Percentiles rank a stretch among this genome's conserved stretches.
Conservation (phyloP, 2,329 filamentous ascomycete genomes). For the Curvularia lunata region DNA sequence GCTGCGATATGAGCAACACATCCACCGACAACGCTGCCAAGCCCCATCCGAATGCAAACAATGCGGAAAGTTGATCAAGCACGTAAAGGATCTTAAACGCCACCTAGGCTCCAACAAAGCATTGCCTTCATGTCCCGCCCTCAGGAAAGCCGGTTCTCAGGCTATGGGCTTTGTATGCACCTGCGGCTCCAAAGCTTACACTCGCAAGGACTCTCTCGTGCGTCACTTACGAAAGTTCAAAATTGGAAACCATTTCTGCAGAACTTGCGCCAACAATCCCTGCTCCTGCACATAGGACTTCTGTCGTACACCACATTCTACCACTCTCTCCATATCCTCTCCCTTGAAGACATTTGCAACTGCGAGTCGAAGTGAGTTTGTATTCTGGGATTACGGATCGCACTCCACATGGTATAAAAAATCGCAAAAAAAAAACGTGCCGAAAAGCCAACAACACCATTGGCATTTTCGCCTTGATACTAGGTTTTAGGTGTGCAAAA, state of each 20-base stretch:
- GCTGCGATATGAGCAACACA: background rate
- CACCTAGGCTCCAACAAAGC: background rate
- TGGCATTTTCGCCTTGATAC: too few relatives aligned
- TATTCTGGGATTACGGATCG: background rate
- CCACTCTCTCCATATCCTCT: background rate
- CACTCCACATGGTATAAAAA: too few relatives aligned
- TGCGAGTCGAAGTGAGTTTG: background rate
- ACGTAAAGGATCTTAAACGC: background rate
- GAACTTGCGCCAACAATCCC: background rate
- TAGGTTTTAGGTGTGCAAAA: too few relatives aligned
- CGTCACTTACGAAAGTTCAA: background rate
- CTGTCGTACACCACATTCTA: background rate
- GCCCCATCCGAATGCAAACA: background rate
- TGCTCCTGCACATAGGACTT: background rate
- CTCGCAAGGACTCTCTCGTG: background rate
- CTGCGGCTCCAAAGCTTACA: background rate
- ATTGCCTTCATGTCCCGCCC: background rate
- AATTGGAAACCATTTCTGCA: background rate
- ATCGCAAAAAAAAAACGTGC: too few relatives aligned
- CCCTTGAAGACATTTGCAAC: background rate
- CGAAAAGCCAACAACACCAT: too few relatives aligned
- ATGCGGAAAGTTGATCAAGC: background rate
- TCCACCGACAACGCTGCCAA: background rate
- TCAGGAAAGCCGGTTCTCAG: background rate
- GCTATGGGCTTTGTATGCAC: background rate